phyloP scores from a whole-genome alignment of 768 basidiomycete species.

The Trichaptum fuscoviolaceum region DNA sequence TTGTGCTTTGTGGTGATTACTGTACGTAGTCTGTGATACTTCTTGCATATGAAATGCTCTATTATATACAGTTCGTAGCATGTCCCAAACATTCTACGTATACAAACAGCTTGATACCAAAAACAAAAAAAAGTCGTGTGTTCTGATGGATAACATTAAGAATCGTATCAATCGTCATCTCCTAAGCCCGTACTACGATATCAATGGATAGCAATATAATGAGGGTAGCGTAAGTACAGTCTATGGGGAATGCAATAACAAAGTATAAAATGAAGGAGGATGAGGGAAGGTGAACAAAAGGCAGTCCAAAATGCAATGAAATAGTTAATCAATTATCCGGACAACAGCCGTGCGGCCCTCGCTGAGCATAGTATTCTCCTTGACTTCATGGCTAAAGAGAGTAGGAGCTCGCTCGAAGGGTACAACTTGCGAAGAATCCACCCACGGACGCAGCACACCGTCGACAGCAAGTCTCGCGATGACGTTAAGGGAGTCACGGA shows the following conservation, averaged over 20 bases:
- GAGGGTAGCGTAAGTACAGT: conserved; percentile 12
- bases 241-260: conserved; percentile 5
- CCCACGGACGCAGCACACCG: conserved; percentile 25
- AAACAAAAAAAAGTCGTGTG: neutral
- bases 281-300: neutral
- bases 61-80: neutral
- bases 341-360: conserved; percentile 30
- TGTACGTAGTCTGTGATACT: neutral
- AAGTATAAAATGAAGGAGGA: neutral
- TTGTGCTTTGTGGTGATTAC: neutral
- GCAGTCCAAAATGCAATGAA: neutral
- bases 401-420: conserved; percentile 31
- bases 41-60: neutral
- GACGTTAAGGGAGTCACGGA: conserved; percentile 45
- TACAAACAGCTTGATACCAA: neutral
- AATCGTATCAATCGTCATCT: no score
- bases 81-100: neutral
- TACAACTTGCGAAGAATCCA: conserved; percentile 20
- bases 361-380: conserved; percentile 19
- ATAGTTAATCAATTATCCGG: conserved; percentile 13
- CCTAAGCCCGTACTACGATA: conserved; percentile 1
- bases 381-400: conserved; percentile 16
- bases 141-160: neutral
- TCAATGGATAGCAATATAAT: conserved; percentile 2
- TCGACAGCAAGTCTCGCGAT: conserved; percentile 33